phyloP scores from a whole-genome alignment of 2,329 filamentous ascomycete species.

The Paramyrothecium roridum region DNA sequence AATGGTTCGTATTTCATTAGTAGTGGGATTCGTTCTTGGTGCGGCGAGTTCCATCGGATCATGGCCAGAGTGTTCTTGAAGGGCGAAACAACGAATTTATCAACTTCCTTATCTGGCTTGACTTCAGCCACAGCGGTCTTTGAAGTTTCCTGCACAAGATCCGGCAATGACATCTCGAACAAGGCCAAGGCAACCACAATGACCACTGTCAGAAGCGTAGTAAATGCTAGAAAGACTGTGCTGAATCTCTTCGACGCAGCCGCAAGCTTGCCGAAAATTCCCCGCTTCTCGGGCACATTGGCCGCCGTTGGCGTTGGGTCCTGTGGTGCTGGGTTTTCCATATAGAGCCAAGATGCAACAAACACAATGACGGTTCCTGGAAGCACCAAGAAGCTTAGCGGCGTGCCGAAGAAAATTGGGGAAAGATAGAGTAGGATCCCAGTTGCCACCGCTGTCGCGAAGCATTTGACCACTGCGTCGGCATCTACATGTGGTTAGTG shows the following conservation, averaged over 20 bases:
- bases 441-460: constrained; percentile 26
- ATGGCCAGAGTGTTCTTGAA: constrained; percentile 14
- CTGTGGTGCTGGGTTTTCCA: constrained; percentile 9
- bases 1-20: not conserved
- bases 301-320: too few species aligned
- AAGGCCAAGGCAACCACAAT: too few species aligned
- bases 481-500: constrained; percentile 16
- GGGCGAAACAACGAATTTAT: constrained; percentile 19
- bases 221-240: too few species aligned
- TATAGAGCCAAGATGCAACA: constrained; percentile 25
- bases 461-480: constrained; percentile 29
- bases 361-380: constrained; percentile 25
- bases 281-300: too few species aligned
- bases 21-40: constrained; percentile 5
- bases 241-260: too few species aligned
- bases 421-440: constrained; percentile 26
- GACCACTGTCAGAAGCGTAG: too few species aligned
- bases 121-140: too few species aligned
- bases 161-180: too few species aligned
- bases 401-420: constrained; percentile 23
- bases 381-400: constrained; percentile 20
- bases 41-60: constrained; percentile 7
- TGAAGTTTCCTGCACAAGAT: too few species aligned
- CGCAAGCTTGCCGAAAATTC: too few species aligned
- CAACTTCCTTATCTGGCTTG: too few species aligned